A percentile compares a stretch with the other conserved stretches of the same genome.
Conservation (phyloP, 2,329 filamentous ascomycete species). For the Cadophora sp. region DNA sequence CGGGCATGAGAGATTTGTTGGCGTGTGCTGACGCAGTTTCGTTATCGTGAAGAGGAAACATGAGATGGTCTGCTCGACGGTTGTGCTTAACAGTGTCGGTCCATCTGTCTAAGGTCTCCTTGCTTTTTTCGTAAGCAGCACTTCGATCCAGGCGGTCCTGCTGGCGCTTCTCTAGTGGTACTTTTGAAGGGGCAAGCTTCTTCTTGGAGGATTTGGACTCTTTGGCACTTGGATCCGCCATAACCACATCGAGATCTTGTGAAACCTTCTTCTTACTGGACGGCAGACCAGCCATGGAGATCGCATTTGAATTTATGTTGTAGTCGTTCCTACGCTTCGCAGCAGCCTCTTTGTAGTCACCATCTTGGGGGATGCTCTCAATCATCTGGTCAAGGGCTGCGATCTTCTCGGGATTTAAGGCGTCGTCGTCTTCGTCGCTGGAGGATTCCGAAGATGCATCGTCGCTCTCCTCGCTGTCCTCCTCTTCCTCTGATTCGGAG, state of each 20-base stretch:
- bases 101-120: conserved; percentile 90
- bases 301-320: conserved; percentile 55
- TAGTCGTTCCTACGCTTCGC: conserved; percentile 55
- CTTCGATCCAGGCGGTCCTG: conserved; percentile 84
- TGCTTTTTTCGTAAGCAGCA: conserved; percentile 88
- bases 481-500: conserved; percentile 50
- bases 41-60: conserved; percentile 84
- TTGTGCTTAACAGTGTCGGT: conserved; percentile 95
- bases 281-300: conserved; percentile 10
- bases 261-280: conserved; percentile 50
- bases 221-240: conserved; percentile 3
- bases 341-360: conserved; percentile 33
- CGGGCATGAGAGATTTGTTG: conserved; percentile 68
- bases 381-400: conserved; percentile 73
- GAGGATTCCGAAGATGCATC: conserved; percentile 60
- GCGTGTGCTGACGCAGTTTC: conserved; percentile 62
- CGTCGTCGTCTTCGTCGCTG: conserved; percentile 48
- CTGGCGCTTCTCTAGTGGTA: conserved; percentile 83
- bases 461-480: conserved; percentile 57
- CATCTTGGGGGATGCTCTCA: conserved; percentile 61
- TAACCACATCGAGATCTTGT: conserved; percentile 60
- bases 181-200: conserved; percentile 68
- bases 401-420: conserved; percentile 56
- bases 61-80: conserved; percentile 85
- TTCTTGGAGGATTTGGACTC: conserved; percentile 46